Evolutionary conservation across 352 stramenopile genomes (phyloP).

Genomic region (Phytophthora hibernalis): DNA sequence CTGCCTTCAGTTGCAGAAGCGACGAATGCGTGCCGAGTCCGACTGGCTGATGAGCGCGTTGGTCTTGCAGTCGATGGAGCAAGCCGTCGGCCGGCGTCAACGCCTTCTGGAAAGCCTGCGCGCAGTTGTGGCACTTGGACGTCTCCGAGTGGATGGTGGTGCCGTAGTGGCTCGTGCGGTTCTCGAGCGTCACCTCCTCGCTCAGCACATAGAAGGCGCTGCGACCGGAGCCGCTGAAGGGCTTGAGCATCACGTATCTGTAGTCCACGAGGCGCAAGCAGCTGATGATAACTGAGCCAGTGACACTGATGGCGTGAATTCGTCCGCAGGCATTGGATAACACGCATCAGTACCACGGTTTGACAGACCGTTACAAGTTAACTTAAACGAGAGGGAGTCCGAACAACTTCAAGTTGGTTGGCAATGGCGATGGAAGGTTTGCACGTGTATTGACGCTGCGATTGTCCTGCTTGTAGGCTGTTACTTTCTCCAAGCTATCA

Average conservation of each 20-base stretch:
- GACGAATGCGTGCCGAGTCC: slow-evolving; percentile 69
- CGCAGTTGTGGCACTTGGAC: slow-evolving; percentile 84
- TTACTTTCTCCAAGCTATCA: neutral
- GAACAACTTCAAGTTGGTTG: neutral
- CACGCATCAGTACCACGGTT: slow-evolving; percentile 8
- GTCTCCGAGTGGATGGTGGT: slow-evolving; percentile 79
- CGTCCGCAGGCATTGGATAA: slow-evolving; percentile 13
- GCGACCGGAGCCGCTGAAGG: slow-evolving; percentile 50
- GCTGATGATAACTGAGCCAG: neutral
- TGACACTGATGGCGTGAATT: slow-evolving; percentile 38
- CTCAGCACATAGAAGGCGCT: slow-evolving; percentile 78
- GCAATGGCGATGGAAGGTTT: too few species aligned
- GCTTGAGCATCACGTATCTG: slow-evolving; percentile 75
- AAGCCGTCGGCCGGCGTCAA: slow-evolving; percentile 73
- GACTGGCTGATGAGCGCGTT: slow-evolving; percentile 78
- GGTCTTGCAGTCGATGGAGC: slow-evolving; percentile 90
- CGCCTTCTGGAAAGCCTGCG: slow-evolving; percentile 72
- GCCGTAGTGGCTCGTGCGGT: slow-evolving; percentile 69
- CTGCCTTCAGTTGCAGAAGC: slow-evolving; percentile 52
- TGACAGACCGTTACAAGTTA: slow-evolving; percentile 10
- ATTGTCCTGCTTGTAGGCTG: neutral
- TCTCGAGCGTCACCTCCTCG: slow-evolving; percentile 63
- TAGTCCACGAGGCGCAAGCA: slow-evolving; percentile 61
- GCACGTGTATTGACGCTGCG: neutral
- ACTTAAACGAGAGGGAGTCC: slow-evolving; percentile 31